Evolutionary conservation across 108 stramenopile species (phyloP), one percentile per base, ranked within the genome.

Genomic region (Cyclostephanos invisitatus): DNA sequence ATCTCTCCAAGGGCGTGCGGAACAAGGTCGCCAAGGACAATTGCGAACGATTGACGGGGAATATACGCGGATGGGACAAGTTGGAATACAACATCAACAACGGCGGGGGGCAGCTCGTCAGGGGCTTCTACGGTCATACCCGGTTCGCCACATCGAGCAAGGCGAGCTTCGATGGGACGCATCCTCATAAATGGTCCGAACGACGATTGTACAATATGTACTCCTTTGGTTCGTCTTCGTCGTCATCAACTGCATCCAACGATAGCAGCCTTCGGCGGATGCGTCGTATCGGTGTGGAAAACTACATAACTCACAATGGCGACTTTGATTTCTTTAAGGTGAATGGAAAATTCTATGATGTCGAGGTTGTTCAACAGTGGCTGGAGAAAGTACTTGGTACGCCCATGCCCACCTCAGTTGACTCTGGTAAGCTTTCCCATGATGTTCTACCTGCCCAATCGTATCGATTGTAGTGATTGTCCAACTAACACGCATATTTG

Each of bases 271-370:
- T 15, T 22, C 20, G 32, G 5, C 5, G 7, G 48, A 47, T 72
- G 44, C 40, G 46, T 6, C 24, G 25, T n/a, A 70, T 62, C 46
- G 47, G 64, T 2, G 88, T 88, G 2, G 87, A 84, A 53, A 92
- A 87, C 47, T 92, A 79, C 55, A 83, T 92, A 51, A 89, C 91
- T 10, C 94, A 95, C 71, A 95, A 95, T 73, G 94, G 94, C 38
- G 94, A 95, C 74, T 90, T 95, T 68, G 94, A 95, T 29, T 92
- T 89, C 64, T 95, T 77, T 56, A 62, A 75, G 27, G 68, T 89
- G 38, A 83, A 83, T 67, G 85, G 86, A 0, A 81, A 85, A 57
- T 80, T 77, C 29, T 87, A 85, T 65, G 89, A 89, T 20, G 74
- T 91, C 24, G 87, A 83, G 44, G 61, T 74, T n/a, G 51, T 93